Percentiles rank a stretch among this genome's conserved stretches.
These are phyloP conservation scores for Fusarium piperis DNA, from an alignment of 2,329 filamentous ascomycete species.

Conservation along the genomic window DNA sequence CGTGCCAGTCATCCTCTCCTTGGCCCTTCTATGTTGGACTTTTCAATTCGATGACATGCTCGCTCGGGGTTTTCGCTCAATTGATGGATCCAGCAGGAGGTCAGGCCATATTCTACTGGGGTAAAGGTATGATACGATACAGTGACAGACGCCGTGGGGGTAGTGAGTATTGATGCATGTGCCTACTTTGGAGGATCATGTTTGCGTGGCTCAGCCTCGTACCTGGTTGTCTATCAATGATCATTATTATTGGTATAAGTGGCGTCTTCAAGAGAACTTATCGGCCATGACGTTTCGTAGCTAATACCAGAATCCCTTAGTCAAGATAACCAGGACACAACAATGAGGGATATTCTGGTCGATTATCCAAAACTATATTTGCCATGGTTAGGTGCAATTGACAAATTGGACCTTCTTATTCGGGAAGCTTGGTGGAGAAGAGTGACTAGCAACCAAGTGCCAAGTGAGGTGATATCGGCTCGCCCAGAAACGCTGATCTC, in stretches of 20 bases:
- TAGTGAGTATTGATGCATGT: neutral
- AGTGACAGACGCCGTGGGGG: neutral
- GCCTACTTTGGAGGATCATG: too few species aligned
- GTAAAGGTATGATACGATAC: neutral
- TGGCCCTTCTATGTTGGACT: neutral
- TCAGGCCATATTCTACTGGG: too few species aligned
- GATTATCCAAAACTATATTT: neutral
- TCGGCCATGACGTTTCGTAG: neutral
- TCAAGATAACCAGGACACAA: neutral
- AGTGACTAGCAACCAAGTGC: neutral
- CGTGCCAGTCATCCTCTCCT: neutral
- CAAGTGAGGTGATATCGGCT: neutral
- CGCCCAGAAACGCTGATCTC: constrained; percentile 9
- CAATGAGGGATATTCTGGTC: neutral
- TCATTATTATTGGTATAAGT: too few species aligned
- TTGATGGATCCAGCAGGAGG: neutral
- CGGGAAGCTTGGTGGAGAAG: constrained; percentile 24
- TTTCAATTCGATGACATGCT: neutral
- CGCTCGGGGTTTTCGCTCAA: neutral
- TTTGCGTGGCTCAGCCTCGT: neutral
- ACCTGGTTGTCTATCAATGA: neutral
- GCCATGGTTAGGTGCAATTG: neutral
- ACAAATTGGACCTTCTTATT: neutral
- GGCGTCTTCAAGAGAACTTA: too few species aligned
- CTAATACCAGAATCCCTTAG: neutral